phyloP scores from a whole-genome alignment of 1,284 basidiomycete genomes.

The Anthracocystis setariae region DNA sequence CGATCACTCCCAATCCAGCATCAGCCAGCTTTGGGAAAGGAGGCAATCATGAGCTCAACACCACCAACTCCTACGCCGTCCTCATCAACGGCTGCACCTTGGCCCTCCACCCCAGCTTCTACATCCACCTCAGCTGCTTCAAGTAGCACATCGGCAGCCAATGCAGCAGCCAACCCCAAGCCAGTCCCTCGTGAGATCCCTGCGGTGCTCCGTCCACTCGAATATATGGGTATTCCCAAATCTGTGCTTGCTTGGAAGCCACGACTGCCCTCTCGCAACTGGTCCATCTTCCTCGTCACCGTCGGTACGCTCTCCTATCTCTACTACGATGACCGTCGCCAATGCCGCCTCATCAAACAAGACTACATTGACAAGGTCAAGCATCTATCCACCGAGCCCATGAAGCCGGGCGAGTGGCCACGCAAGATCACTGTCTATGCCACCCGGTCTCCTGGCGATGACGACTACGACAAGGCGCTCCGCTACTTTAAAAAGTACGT shows the following conservation, averaged over 20 bases:
- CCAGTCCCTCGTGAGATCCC: slow-evolving; percentile 48
- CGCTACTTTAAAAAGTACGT: slow-evolving; percentile 94
- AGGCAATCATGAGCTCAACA: slow-evolving; percentile 22
- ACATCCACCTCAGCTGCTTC: slow-evolving; percentile 17
- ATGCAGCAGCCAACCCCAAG: slow-evolving; percentile 20
- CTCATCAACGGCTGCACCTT: slow-evolving; percentile 5
- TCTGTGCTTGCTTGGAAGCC: slow-evolving; percentile 70
- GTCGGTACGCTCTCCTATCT: slow-evolving; percentile 77
- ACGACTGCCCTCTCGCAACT: slow-evolving; percentile 84
- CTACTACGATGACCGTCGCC: slow-evolving; percentile 84
- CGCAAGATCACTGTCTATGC: slow-evolving; percentile 88
- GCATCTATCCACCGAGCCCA: slow-evolving; percentile 77
- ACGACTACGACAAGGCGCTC: slow-evolving; percentile 84
- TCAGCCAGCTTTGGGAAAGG: neutral
- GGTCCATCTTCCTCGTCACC: slow-evolving; percentile 87
- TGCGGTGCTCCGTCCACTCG: slow-evolving; percentile 66
- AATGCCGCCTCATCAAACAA: slow-evolving; percentile 80
- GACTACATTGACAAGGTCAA: slow-evolving; percentile 83
- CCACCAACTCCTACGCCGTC: slow-evolving; percentile 11
- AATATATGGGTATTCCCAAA: slow-evolving; percentile 70
- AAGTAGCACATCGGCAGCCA: neutral
- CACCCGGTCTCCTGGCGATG: slow-evolving; percentile 91
- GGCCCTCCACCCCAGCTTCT: slow-evolving; percentile 9
- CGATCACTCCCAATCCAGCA: neutral
- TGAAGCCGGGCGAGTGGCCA: slow-evolving; percentile 77